Evolutionary conservation across 2,329 filamentous ascomycete species (phyloP).

Genomic region (Penicillium paneum): DNA sequence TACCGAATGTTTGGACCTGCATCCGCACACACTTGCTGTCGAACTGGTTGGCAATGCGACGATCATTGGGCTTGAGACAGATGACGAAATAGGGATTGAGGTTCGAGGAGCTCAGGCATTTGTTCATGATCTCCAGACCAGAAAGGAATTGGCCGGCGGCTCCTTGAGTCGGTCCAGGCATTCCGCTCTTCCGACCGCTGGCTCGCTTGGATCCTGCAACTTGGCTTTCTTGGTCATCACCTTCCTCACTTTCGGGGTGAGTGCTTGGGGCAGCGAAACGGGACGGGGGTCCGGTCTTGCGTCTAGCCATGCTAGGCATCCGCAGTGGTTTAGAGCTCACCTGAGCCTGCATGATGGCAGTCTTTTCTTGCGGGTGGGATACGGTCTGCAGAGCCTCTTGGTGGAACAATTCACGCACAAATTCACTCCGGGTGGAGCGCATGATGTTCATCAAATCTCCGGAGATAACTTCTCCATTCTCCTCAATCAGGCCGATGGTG

Average conservation of each 20-base stretch:
- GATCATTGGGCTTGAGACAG: constrained; percentile 94
- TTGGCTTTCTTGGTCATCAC: constrained; percentile 38
- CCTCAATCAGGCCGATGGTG: constrained; percentile 80
- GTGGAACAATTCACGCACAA: constrained; percentile 87
- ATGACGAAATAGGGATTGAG: constrained; percentile 96
- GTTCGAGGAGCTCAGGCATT: constrained; percentile 74
- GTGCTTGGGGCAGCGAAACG: constrained; percentile 36
- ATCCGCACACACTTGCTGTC: constrained; percentile 97
- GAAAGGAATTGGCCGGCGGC: constrained; percentile 89
- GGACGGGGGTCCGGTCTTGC: constrained; percentile 60
- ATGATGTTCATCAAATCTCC: constrained; percentile 95
- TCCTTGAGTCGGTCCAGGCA: constrained; percentile 62
- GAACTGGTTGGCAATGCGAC: constrained; percentile 96
- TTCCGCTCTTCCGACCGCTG: constrained; percentile 37
- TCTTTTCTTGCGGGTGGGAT: constrained; percentile 85
- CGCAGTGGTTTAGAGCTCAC: constrained; percentile 93
- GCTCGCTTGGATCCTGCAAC: constrained; percentile 30
- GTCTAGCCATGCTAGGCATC: constrained; percentile 85
- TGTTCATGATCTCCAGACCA: constrained; percentile 84
- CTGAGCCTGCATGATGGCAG: constrained; percentile 90
- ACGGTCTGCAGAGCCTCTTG: constrained; percentile 91
- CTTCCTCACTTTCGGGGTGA: constrained; percentile 39
- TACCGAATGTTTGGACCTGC: constrained; percentile 91
- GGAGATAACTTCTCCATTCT: constrained; percentile 94
- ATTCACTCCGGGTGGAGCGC: constrained; percentile 80